Conservation (phyloP, 2,329 filamentous ascomycete species). For the Bretziella fagacearum region DNA sequence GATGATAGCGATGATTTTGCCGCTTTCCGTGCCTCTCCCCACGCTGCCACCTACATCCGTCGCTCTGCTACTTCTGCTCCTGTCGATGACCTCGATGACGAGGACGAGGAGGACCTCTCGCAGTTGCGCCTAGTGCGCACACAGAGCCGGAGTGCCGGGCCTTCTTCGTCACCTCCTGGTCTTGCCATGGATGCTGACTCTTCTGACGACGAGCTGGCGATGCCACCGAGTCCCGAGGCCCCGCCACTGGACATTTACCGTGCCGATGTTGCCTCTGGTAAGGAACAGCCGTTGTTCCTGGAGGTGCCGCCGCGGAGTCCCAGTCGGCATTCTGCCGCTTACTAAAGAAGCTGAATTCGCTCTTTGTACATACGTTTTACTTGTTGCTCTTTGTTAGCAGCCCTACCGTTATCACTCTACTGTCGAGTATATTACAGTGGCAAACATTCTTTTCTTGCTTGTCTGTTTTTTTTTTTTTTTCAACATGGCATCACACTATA, state of each 20-base stretch:
- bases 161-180: constrained; percentile 46
- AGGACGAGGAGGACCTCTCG: constrained; percentile 47
- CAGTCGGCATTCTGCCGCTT: constrained; percentile 28
- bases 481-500: too few species aligned
- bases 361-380: constrained; percentile 12
- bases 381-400: not conserved
- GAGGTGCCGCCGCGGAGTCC: constrained; percentile 32
- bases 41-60: not conserved
- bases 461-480: too few species aligned
- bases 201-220: constrained; percentile 50
- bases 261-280: not conserved
- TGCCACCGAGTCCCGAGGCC: constrained; percentile 53
- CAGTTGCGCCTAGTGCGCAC: constrained; percentile 52
- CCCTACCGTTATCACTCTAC: too few species aligned
- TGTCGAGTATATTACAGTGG: too few species aligned
- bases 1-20: constrained; percentile 32
- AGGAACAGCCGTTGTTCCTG: constrained; percentile 11
- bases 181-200: constrained; percentile 52
- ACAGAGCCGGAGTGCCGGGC: constrained; percentile 33
- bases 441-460: too few species aligned
- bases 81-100: constrained; percentile 32
- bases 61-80: not conserved
- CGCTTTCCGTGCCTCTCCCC: constrained; percentile 23
- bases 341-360: not conserved
- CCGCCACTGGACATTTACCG: constrained; percentile 21